phyloP scores from a whole-genome alignment of 2,329 filamentous ascomycete genomes.

The Aspergillus texensis region DNA sequence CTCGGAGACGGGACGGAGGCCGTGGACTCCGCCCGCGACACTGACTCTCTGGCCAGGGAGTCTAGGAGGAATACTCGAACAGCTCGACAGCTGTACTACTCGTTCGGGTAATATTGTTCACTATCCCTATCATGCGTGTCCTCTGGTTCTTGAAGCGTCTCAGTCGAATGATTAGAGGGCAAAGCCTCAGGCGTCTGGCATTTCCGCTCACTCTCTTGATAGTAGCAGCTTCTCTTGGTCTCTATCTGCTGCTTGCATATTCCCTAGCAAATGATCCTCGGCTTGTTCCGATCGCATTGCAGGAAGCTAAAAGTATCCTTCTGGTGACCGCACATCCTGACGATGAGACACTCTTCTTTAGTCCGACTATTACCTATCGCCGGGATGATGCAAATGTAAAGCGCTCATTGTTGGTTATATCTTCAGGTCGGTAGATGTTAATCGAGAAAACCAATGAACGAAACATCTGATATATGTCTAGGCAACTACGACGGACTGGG shows the following conservation, averaged over 20 bases:
- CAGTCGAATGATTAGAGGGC: not conserved
- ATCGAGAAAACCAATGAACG: not conserved
- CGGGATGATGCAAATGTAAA: slow-evolving; percentile 18
- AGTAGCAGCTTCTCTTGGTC: not conserved
- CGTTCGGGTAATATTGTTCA: not conserved
- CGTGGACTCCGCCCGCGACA: not conserved
- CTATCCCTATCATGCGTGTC: not conserved
- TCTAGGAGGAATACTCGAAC: not conserved
- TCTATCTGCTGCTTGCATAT: slow-evolving; percentile 43
- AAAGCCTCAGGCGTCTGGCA: not conserved
- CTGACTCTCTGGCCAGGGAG: not conserved
- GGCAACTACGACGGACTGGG: slow-evolving; percentile 28
- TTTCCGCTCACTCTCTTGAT: not conserved
- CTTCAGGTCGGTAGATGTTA: slow-evolving; percentile 15
- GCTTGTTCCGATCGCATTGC: slow-evolving; percentile 39
- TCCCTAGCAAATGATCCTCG: slow-evolving; percentile 40
- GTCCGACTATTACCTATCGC: slow-evolving; percentile 26
- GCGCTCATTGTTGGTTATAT: slow-evolving; percentile 28
- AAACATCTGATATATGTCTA: not conserved
- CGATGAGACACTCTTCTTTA: slow-evolving; percentile 34
- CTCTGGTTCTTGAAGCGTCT: not conserved
- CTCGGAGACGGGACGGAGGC: not conserved
- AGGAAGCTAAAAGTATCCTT: slow-evolving; percentile 38
- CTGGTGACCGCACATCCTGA: slow-evolving; percentile 42
- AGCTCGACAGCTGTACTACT: not conserved